Conservation (phyloP, 768 basidiomycete species). For the Tulasnella calospora region DNA sequence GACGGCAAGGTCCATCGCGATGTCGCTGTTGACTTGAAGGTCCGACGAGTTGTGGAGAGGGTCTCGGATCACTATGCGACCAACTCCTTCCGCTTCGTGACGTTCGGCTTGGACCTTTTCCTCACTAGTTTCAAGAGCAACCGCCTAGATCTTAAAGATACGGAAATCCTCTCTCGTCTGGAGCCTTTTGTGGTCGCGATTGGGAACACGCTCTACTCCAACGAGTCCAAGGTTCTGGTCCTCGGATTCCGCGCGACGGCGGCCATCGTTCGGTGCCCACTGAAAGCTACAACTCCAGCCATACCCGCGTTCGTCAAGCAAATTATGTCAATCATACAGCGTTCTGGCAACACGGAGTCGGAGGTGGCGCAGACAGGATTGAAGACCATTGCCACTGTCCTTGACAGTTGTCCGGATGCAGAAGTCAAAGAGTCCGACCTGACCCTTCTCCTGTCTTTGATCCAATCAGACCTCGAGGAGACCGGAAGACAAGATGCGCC, state of each 20-base stretch:
- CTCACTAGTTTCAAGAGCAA: slow-evolving; percentile 79
- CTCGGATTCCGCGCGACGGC: slow-evolving; percentile 76
- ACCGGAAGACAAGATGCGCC: slow-evolving; percentile 76
- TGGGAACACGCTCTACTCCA: slow-evolving; percentile 89
- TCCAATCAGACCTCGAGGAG: slow-evolving; percentile 88
- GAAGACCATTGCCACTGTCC: slow-evolving; percentile 74
- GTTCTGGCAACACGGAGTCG: slow-evolving; percentile 79
- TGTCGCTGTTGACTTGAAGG: slow-evolving; percentile 73
- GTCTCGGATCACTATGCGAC: slow-evolving; percentile 62
- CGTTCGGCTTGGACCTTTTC: slow-evolving; percentile 88
- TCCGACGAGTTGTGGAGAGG: slow-evolving; percentile 48
- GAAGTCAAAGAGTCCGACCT: slow-evolving; percentile 87
- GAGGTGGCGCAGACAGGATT: slow-evolving; percentile 86
- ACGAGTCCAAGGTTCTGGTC: slow-evolving; percentile 63
- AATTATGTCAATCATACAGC: slow-evolving; percentile 74
- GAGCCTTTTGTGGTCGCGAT: slow-evolving; percentile 82
- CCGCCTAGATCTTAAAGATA: slow-evolving; percentile 77
- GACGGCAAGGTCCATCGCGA: slow-evolving; percentile 46
- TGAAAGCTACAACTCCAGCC: slow-evolving; percentile 67
- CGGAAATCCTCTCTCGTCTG: slow-evolving; percentile 68
- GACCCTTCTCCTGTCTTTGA: slow-evolving; percentile 75
- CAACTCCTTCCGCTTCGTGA: slow-evolving; percentile 77
- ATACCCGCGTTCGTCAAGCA: slow-evolving; percentile 80
- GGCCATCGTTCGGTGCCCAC: slow-evolving; percentile 75
- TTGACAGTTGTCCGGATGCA: slow-evolving; percentile 82